These are phyloP conservation scores for Paracoccidioides brasiliensis DNA, from an alignment of 2,329 filamentous ascomycete species.

Conservation along the genomic window DNA sequence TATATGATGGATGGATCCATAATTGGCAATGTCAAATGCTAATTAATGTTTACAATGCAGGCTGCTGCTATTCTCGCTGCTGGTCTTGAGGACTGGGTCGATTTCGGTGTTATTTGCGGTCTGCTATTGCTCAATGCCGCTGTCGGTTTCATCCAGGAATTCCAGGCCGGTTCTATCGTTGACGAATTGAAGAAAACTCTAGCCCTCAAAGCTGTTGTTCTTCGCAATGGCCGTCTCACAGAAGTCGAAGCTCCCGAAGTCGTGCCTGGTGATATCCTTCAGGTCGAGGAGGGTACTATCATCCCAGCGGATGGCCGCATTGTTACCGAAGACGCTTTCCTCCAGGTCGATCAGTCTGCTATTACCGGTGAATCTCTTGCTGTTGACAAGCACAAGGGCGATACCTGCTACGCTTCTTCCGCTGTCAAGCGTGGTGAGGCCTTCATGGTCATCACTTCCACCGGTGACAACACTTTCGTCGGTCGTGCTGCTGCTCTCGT, in stretches of 20 bases:
- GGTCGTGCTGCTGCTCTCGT: slow-evolving; percentile 79
- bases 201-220: slow-evolving; percentile 73
- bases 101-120: slow-evolving; percentile 82
- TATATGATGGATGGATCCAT: background rate
- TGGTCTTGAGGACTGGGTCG: slow-evolving; percentile 78
- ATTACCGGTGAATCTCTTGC: slow-evolving; percentile 87
- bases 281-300: slow-evolving; percentile 83
- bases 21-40: too few relatives aligned
- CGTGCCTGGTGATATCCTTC: slow-evolving; percentile 79
- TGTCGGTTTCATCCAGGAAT: slow-evolving; percentile 83
- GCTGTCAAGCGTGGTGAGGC: slow-evolving; percentile 83
- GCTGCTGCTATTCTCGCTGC: slow-evolving; percentile 67
- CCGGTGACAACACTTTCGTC: slow-evolving; percentile 82
- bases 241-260: slow-evolving; percentile 74
- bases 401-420: slow-evolving; percentile 73
- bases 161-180: slow-evolving; percentile 78
- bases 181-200: slow-evolving; percentile 84
- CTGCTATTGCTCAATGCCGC: slow-evolving; percentile 70
- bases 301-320: slow-evolving; percentile 81
- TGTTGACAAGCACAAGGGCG: slow-evolving; percentile 73
- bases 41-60: slow-evolving; percentile 23
- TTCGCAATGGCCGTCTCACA: slow-evolving; percentile 64
- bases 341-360: slow-evolving; percentile 83
- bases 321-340: slow-evolving; percentile 68
- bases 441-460: slow-evolving; percentile 68